These are phyloP conservation scores for Collybia sordida DNA, from an alignment of 768 basidiomycete species.

Conservation along the genomic window DNA sequence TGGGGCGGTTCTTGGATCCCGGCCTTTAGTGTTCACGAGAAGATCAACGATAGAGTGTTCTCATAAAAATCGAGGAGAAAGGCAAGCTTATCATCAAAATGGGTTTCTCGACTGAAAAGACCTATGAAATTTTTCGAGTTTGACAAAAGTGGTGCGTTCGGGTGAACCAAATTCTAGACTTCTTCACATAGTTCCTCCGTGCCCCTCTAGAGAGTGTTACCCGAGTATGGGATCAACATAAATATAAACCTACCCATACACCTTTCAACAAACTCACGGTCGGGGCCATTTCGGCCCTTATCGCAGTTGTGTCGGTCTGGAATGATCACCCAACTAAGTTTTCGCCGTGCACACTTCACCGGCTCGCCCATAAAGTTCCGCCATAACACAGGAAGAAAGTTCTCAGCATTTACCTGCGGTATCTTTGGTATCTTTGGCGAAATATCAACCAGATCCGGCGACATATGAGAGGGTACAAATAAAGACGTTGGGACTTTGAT, in stretches of 20 bases:
- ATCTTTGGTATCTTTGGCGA: slow-evolving; percentile 22
- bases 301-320: slow-evolving; percentile 14
- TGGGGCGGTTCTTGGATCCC: no score
- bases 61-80: no score
- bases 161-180: slow-evolving; percentile 18
- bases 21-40: no score
- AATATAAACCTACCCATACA: slow-evolving; percentile 16
- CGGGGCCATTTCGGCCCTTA: slow-evolving; percentile 22
- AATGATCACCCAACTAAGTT: slow-evolving; percentile 12
- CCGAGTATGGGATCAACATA: slow-evolving; percentile 18
- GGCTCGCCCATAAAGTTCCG: slow-evolving; percentile 15
- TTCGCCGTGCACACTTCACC: slow-evolving; percentile 2
- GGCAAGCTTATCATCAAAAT: no score
- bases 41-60: no score
- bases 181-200: slow-evolving; percentile 16
- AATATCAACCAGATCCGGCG: slow-evolving; percentile 14
- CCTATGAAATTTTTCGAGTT: slow-evolving; percentile 51
- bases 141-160: no score
- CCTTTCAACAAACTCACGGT: slow-evolving; percentile 14
- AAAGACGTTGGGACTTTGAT: slow-evolving; percentile 5
- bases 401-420: slow-evolving; percentile 19
- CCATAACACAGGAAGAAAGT: slow-evolving; percentile 19
- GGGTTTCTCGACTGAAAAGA: slow-evolving; percentile 49
- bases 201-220: slow-evolving; percentile 6
- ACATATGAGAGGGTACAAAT: not conserved